These are phyloP conservation scores for Adansonia gregorii DNA, from an alignment of 441 rosid species.

Conservation along the genomic window DNA sequence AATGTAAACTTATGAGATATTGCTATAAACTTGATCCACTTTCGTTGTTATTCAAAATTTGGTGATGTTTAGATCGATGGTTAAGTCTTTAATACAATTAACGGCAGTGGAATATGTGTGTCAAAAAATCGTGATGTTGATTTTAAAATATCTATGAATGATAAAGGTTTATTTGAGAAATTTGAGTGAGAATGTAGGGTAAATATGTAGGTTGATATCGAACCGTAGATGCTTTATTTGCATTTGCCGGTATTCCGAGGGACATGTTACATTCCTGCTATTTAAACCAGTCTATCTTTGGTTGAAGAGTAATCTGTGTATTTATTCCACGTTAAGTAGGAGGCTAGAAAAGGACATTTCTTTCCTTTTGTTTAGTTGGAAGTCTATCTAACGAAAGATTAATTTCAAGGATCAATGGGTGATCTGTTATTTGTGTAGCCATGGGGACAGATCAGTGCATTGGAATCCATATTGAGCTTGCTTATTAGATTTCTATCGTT, in stretches of 20 bases:
- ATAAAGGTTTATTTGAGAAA: neutral
- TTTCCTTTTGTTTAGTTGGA: neutral
- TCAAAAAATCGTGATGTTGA: neutral
- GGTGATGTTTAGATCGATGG: neutral
- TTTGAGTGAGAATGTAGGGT: neutral
- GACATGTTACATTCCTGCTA: neutral
- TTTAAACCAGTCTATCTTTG: neutral
- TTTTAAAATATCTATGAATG: neutral
- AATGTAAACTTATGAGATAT: neutral
- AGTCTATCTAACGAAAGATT: neutral
- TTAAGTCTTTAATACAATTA: neutral
- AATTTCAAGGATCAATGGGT: neutral
- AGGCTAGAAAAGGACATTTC: neutral
- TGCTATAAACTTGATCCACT: neutral
- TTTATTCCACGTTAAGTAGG: neutral
- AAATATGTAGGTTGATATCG: neutral
- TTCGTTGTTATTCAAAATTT: neutral
- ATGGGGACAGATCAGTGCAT: neutral
- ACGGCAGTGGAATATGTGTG: neutral
- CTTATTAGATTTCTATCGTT: neutral
- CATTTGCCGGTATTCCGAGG: neutral
- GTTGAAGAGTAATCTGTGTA: neutral
- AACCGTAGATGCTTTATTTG: neutral
- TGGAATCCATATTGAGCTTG: neutral
- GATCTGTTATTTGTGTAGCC: slow-evolving; percentile 1